These are phyloP conservation scores for Narthecium ossifragum DNA, from an alignment of 106 monocot species.

Conservation along the genomic window DNA sequence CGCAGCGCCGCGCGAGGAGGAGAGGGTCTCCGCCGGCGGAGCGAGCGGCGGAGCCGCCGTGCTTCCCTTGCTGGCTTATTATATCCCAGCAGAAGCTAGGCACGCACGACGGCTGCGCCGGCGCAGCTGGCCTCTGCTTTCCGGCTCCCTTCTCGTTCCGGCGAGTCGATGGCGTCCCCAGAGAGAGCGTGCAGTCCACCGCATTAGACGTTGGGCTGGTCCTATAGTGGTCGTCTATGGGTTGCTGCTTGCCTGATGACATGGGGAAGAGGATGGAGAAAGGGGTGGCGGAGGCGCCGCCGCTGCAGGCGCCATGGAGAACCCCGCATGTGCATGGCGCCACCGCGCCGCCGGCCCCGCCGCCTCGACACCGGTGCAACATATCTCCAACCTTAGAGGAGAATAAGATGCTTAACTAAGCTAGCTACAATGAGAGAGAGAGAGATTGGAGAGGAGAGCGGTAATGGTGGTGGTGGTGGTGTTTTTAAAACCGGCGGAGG, in stretches of 20 bases:
- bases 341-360: neutral
- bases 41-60: neutral
- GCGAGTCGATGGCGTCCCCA: conserved; percentile 79
- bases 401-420: neutral
- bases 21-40: conserved; percentile 26
- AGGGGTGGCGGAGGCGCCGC: conserved; percentile 1
- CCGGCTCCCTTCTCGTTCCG: neutral
- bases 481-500: conserved; percentile 2
- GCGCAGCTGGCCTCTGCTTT: neutral
- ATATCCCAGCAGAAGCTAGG: conserved; percentile 48
- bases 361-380: conserved; percentile 9
- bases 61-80: conserved; percentile 13
- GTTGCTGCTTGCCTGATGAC: conserved; percentile 3
- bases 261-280: conserved; percentile 51
- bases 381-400: too few relatives aligned
- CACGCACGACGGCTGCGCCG: neutral
- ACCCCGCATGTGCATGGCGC: conserved; percentile 21
- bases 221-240: conserved; percentile 1
- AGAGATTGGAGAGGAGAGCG: neutral
- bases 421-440: neutral
- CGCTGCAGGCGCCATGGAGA: conserved; percentile 6
- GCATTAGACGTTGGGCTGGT: conserved; percentile 6
- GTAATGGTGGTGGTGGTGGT: neutral
- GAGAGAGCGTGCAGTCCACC: conserved; percentile 90
- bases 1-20: conserved; percentile 70